These are phyloP conservation scores for Monosporascus ibericus DNA, from an alignment of 2,329 filamentous ascomycete genomes.

Conservation along the genomic window DNA sequence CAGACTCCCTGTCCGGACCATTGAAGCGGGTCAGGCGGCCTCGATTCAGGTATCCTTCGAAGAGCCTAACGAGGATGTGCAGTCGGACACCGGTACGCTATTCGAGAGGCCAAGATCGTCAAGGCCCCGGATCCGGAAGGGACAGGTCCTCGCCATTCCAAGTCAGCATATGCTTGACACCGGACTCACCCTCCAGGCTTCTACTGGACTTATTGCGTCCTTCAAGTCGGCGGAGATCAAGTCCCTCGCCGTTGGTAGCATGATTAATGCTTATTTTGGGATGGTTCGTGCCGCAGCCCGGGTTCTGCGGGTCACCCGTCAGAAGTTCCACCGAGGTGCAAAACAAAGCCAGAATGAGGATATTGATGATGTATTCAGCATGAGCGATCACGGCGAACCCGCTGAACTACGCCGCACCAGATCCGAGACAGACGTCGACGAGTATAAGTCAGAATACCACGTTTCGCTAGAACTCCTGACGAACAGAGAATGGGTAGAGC, in stretches of 20 bases:
- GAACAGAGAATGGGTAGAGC: conserved; percentile 66
- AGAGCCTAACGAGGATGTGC: conserved; percentile 26
- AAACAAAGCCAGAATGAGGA: conserved; percentile 31
- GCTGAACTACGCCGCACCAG: conserved; percentile 29
- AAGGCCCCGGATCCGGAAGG: conserved; percentile 56
- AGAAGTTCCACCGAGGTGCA: conserved; percentile 17
- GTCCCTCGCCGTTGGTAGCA: conserved; percentile 57
- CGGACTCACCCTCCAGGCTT: conserved; percentile 54
- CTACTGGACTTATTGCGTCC: conserved; percentile 63
- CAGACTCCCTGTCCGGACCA: conserved; percentile 69
- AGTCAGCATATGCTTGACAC: conserved; percentile 52
- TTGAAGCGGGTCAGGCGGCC: conserved; percentile 79
- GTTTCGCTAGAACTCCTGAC: conserved; percentile 64
- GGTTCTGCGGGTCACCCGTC: conserved; percentile 51
- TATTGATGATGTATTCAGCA: conserved; percentile 51
- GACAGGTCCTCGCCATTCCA: conserved; percentile 71
- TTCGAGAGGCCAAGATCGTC: conserved; percentile 24
- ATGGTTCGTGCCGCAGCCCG: conserved; percentile 79
- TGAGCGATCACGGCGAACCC: conserved; percentile 44
- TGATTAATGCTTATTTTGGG: conserved; percentile 79
- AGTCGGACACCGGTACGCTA: conserved; percentile 16
- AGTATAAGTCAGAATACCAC: conserved; percentile 35
- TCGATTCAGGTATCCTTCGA: conserved; percentile 75
- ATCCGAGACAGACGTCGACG: conserved; percentile 17
- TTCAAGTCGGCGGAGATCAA: conserved; percentile 61